A percentile compares a stretch with the other conserved stretches of the same genome.
Conservation (phyloP, 2,329 filamentous ascomycete genomes). For the Aspergillus cejpii region DNA sequence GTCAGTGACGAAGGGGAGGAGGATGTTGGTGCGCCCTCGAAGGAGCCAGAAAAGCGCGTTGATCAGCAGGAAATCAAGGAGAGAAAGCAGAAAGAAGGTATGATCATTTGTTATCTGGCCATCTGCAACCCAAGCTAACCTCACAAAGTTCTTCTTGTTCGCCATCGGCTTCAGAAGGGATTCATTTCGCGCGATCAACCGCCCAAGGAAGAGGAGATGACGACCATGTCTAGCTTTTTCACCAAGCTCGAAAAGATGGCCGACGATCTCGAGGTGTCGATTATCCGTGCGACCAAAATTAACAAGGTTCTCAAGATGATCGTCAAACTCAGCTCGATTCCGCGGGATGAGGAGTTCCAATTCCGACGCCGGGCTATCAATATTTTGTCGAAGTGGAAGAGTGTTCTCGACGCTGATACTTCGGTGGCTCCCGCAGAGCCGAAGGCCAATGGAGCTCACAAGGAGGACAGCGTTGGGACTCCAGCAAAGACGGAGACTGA, state of each 20-base stretch:
- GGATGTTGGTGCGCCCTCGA: constrained; percentile 50
- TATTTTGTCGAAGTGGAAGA: constrained; percentile 84
- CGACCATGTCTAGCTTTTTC: constrained; percentile 40
- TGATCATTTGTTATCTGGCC: constrained; percentile 8
- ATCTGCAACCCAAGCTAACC: constrained; percentile 13
- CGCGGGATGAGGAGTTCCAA: constrained; percentile 77
- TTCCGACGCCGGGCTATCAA: constrained; percentile 79
- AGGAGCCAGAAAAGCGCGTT: constrained; percentile 48
- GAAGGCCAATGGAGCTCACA: constrained; percentile 39
- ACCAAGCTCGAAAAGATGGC: constrained; percentile 64
- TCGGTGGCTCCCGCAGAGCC: constrained; percentile 37
- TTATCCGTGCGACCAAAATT: constrained; percentile 90
- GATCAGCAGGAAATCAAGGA: constrained; percentile 50
- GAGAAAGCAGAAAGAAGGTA: constrained; percentile 54
- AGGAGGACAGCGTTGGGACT: constrained; percentile 31
- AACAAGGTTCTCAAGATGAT: constrained; percentile 97
- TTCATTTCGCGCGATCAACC: constrained; percentile 77
- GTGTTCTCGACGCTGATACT: constrained; percentile 61
- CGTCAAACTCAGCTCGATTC: constrained; percentile 77
- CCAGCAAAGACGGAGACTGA: constrained; percentile 28
- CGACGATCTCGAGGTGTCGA: constrained; percentile 76
- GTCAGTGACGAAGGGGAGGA: constrained; percentile 54
- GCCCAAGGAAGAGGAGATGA: constrained; percentile 67
- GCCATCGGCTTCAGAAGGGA: constrained; percentile 90
- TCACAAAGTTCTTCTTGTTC: constrained; percentile 70